These are phyloP conservation scores for Oleoguttula mirabilis DNA, from an alignment of 495 filamentous ascomycete species.

Conservation along the genomic window DNA sequence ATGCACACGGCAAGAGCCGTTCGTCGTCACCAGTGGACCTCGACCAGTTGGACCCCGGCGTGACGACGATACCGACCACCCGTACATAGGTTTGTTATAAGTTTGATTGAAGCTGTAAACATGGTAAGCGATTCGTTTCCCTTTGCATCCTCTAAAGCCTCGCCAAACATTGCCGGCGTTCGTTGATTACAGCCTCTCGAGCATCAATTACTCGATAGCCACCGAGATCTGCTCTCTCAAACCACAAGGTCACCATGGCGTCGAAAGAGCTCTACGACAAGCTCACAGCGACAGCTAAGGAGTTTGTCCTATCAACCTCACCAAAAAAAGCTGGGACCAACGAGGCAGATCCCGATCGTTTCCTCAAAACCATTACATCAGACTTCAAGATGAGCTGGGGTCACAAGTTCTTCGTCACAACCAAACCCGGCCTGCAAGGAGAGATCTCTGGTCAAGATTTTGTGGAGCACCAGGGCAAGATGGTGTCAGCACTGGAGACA, in stretches of 20 bases:
- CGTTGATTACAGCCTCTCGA: no score
- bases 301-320: constrained; percentile 6
- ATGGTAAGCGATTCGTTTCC: no score
- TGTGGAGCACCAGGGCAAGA: constrained; percentile 9
- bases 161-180: no score
- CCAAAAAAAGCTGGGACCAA: constrained; percentile 9
- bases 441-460: constrained; percentile 6
- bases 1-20: no score
- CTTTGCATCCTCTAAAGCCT: no score
- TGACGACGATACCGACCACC: no score
- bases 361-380: background rate
- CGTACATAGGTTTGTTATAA: no score
- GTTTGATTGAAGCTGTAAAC: no score
- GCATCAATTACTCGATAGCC: no score
- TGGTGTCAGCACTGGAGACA: constrained; percentile 12
- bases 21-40: no score
- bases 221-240: no score
- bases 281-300: constrained; percentile 9
- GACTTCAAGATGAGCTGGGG: constrained; percentile 13
- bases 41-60: no score
- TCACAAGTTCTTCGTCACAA: constrained; percentile 18
- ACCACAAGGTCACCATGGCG: constrained; percentile 4
- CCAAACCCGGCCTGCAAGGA: constrained; percentile 6
- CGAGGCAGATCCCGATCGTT: constrained; percentile 5
- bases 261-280: constrained; percentile 4